Conservation (phyloP, 257 asterid species). For the Phtheirospermum japonicum region DNA sequence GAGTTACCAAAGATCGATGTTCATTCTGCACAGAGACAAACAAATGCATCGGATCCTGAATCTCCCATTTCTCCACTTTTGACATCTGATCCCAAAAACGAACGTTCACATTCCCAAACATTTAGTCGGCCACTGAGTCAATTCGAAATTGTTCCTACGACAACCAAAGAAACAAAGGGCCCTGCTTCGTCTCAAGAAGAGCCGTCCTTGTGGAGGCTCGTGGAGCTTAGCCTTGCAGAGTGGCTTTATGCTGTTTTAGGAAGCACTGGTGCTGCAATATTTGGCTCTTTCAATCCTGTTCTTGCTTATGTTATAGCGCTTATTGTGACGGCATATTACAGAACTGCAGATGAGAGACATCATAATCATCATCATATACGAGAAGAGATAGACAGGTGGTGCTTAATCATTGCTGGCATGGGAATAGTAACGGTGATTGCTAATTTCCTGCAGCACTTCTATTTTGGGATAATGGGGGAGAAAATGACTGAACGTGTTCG, state of each 20-base stretch:
- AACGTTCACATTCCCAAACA: constrained; percentile 97
- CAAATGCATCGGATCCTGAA: constrained; percentile 80
- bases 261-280: constrained; percentile 93
- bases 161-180: constrained; percentile 48
- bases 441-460: constrained; percentile 95
- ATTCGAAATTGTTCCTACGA: constrained; percentile 51
- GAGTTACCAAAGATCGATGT: constrained; percentile 95
- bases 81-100: constrained; percentile 97
- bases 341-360: constrained; percentile 48
- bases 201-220: constrained; percentile 95
- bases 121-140: constrained; percentile 81
- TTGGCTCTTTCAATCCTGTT: constrained; percentile 93
- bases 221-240: constrained; percentile 98
- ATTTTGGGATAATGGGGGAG: constrained; percentile 99
- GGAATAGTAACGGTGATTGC: constrained; percentile 94
- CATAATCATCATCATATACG: constrained; percentile 36
- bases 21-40: constrained; percentile 71
- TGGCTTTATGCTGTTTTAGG: constrained; percentile 99
- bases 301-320: constrained; percentile 94
- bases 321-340: constrained; percentile 78
- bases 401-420: constrained; percentile 93
- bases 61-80: constrained; percentile 98
- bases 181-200: constrained; percentile 43
- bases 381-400: constrained; percentile 82
- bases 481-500: constrained; percentile 99